These are phyloP conservation scores for Coffea eugenioides DNA, from an alignment of 257 asterid genomes.

Conservation along the genomic window DNA sequence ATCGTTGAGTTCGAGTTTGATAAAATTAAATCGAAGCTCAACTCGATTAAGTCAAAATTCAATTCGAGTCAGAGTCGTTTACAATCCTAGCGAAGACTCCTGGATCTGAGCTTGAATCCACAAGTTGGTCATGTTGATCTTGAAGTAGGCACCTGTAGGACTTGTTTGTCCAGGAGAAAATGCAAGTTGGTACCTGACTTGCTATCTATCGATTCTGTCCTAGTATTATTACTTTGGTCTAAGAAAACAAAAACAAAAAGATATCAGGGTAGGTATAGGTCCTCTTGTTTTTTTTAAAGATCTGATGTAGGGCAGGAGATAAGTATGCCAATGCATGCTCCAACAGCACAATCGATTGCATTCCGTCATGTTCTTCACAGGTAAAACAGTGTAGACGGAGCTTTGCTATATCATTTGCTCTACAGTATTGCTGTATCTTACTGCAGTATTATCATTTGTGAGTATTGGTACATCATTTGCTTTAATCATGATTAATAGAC, in stretches of 20 bases:
- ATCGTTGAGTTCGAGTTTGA: too few species aligned
- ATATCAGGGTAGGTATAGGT: neutral
- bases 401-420: too few species aligned
- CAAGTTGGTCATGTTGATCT: neutral
- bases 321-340: neutral
- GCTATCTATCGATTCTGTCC: too few species aligned
- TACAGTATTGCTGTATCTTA: too few species aligned
- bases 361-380: neutral
- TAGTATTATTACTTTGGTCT: too few species aligned
- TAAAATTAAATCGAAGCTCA: too few species aligned
- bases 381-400: neutral
- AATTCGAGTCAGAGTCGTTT: too few species aligned
- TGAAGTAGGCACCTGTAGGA: neutral
- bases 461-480: neutral
- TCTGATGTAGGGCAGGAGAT: neutral
- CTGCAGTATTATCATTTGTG: neutral
- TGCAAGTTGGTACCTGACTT: neutral
- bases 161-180: too few species aligned
- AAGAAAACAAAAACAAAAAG: neutral
- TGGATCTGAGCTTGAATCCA: neutral
- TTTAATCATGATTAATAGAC: neutral
- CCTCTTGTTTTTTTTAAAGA: neutral
- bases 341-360: neutral
- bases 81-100: too few species aligned
- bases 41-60: too few species aligned